Conservation (phyloP, 768 basidiomycete genomes). For the Pisolithus orientalis region DNA sequence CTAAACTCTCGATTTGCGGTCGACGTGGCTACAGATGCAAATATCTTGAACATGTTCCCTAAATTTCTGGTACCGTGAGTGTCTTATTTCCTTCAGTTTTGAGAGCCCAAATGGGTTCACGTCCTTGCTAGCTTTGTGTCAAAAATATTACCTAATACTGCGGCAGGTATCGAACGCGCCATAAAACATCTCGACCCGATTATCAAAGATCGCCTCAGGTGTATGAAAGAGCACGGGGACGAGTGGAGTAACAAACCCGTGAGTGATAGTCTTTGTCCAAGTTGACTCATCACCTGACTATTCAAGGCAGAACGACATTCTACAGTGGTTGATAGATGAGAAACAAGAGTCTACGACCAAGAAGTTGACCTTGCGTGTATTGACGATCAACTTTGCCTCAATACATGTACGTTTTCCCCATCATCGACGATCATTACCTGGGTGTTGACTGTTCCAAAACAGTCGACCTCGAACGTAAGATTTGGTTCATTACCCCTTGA, state of each 20-base stretch:
- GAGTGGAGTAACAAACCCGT: conserved; percentile 30
- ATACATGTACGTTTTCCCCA: conserved; percentile 13
- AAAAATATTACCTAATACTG: background rate
- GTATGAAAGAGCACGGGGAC: conserved; percentile 16
- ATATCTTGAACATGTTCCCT: conserved; percentile 26
- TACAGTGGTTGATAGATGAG: background rate
- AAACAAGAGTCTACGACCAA: background rate
- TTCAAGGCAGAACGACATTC: background rate
- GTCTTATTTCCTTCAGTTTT: background rate
- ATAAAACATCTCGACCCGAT: conserved; percentile 22
- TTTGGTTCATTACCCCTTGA: background rate
- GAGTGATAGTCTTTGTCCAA: conserved; percentile 1
- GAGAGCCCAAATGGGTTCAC: background rate
- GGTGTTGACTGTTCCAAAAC: background rate
- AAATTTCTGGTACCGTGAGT: conserved; percentile 26
- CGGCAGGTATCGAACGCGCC: background rate
- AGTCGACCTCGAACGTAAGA: background rate
- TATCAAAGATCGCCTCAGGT: conserved; percentile 23
- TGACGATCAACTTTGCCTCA: background rate
- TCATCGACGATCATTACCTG: background rate
- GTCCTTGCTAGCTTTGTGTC: background rate
- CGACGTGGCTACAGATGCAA: conserved; percentile 16
- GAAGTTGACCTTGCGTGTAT: background rate
- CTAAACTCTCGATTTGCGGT: conserved; percentile 27
- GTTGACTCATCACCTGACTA: background rate